Evolutionary conservation across 805 yeast genomes (phyloP).

Genomic region (Candida boidinii): DNA sequence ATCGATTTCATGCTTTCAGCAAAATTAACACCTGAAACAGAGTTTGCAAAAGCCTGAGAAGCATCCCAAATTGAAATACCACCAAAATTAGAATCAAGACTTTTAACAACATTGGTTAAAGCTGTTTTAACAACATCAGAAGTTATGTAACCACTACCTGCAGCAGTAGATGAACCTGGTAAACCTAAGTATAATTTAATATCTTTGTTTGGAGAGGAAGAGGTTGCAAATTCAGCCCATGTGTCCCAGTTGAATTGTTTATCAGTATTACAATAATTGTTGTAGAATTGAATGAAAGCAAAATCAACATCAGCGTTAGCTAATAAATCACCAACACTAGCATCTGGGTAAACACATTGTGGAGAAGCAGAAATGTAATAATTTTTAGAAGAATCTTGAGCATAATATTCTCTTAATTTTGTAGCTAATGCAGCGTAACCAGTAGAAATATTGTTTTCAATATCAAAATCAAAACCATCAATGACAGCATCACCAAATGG

Average conservation of each 20-base stretch:
- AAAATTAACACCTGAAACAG: constrained; percentile 30
- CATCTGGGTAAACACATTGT: constrained; percentile 86
- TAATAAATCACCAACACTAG: constrained; percentile 32
- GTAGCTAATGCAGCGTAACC: constrained; percentile 64
- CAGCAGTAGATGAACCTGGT: constrained; percentile 48
- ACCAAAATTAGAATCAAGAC: constrained; percentile 38
- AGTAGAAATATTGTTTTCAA: constrained; percentile 46
- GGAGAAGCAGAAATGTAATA: constrained; percentile 87
- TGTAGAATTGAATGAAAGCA: constrained; percentile 83
- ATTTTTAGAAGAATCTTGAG: constrained; percentile 34
- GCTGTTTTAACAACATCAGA: constrained; percentile 29
- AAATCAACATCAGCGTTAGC: constrained; percentile 59
- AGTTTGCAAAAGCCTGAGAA: constrained; percentile 43
- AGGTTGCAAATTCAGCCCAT: constrained; percentile 60
- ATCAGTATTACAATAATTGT: constrained; percentile 63
- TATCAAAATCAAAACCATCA: constrained; percentile 80
- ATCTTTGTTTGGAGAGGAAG: constrained; percentile 54
- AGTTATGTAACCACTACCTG: constrained; percentile 47
- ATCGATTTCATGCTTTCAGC: constrained; percentile 20
- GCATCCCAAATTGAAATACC: constrained; percentile 88
- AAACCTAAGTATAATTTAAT: constrained; percentile 69
- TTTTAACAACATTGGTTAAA: constrained; percentile 12
- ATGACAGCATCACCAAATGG: constrained; percentile 67
- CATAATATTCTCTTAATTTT: constrained; percentile 32
- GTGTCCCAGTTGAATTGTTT: constrained; percentile 53